These are phyloP conservation scores for Solanum habrochaites DNA, from an alignment of 257 asterid species.

Conservation along the genomic window DNA sequence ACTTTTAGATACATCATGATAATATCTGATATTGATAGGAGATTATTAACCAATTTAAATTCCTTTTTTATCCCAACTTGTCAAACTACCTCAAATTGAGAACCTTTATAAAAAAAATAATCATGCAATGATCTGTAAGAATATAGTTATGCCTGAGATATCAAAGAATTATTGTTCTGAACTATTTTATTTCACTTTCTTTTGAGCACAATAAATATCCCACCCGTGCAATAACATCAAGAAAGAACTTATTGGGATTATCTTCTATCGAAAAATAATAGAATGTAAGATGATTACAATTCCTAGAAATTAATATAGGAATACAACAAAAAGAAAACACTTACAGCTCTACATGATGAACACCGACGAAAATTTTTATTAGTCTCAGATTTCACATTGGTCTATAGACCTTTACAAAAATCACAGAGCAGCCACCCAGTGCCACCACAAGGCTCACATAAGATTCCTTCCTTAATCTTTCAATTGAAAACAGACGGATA, in stretches of 20 bases:
- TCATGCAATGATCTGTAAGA: not conserved
- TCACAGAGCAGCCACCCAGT: conserved; percentile 72
- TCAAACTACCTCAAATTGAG: not conserved
- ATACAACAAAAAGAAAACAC: not conserved
- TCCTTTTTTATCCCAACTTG: not conserved
- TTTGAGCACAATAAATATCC: conserved; percentile 55
- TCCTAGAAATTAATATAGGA: not conserved
- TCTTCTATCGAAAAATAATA: not conserved
- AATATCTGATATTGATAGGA: too few relatives aligned
- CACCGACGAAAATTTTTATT: conserved; percentile 53
- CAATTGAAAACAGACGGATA: too few relatives aligned
- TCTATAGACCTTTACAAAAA: conserved; percentile 65
- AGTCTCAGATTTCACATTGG: conserved; percentile 47
- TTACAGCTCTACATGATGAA: conserved; percentile 77
- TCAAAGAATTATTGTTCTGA: not conserved
- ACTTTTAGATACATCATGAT: not conserved
- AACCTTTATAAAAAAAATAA: not conserved
- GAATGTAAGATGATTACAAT: too few relatives aligned
- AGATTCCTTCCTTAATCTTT: not conserved
- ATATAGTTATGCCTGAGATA: not conserved
- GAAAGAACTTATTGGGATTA: not conserved
- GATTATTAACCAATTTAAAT: not conserved
- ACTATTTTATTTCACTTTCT: not conserved
- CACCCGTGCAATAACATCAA: conserved; percentile 27
- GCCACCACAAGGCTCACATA: conserved; percentile 50